Percentiles rank a stretch among this genome's conserved stretches.
phyloP scores from a whole-genome alignment of 2,329 filamentous ascomycete genomes.

The Fusarium graminum region DNA sequence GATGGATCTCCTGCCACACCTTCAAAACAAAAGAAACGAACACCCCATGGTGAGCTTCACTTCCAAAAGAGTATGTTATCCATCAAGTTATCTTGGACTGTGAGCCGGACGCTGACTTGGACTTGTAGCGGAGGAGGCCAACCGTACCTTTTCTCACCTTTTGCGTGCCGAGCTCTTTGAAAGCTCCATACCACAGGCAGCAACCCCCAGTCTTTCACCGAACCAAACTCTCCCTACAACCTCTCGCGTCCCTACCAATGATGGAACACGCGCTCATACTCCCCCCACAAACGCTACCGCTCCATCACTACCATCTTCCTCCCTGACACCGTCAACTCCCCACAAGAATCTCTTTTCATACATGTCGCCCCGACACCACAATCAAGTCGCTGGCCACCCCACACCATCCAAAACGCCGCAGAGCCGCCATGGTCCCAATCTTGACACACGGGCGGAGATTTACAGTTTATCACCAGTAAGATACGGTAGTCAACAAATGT shows the following conservation, averaged over 20 bases:
- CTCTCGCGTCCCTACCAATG: slow-evolving; percentile 67
- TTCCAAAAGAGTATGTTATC: slow-evolving; percentile 84
- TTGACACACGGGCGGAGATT: slow-evolving; percentile 91
- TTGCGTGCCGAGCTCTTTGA: slow-evolving; percentile 95
- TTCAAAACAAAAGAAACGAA: slow-evolving; percentile 85
- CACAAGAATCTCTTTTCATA: slow-evolving; percentile 98
- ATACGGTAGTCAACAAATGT: slow-evolving; percentile 91
- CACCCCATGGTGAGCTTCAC: slow-evolving; percentile 89
- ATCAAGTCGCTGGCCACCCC: slow-evolving; percentile 80
- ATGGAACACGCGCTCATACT: slow-evolving; percentile 81
- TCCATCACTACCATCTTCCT: slow-evolving; percentile 75
- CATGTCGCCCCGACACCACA: slow-evolving; percentile 79
- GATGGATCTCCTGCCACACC: slow-evolving; percentile 94
- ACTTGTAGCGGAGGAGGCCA: slow-evolving; percentile 84
- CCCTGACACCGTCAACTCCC: slow-evolving; percentile 90
- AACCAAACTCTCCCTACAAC: slow-evolving; percentile 66
- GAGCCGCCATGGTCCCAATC: slow-evolving; percentile 86
- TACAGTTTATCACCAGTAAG: slow-evolving; percentile 96
- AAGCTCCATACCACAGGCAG: slow-evolving; percentile 84
- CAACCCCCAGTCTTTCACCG: slow-evolving; percentile 72
- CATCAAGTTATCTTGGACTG: not conserved
- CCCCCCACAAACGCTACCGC: slow-evolving; percentile 76
- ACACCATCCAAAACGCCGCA: slow-evolving; percentile 92
- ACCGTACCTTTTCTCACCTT: slow-evolving; percentile 89
- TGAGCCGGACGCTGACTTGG: slow-evolving; percentile 23